Evolutionary conservation across 2,329 filamentous ascomycete species (phyloP).

Genomic region (Bipolaris oryzae): DNA sequence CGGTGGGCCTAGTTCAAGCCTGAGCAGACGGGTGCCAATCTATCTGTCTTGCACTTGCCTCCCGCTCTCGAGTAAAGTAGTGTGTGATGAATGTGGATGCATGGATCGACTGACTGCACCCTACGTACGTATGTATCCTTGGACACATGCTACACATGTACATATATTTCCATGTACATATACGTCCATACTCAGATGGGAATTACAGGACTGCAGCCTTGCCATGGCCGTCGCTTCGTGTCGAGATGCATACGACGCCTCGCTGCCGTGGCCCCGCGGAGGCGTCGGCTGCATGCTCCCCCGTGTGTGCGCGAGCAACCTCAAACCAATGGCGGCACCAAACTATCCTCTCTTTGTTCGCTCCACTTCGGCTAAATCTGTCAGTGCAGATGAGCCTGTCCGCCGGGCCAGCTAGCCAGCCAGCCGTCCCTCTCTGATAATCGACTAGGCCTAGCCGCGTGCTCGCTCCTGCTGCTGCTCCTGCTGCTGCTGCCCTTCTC

Average conservation of each 20-base stretch:
- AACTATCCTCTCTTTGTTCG: constrained; percentile 17
- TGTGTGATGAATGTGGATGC: no score
- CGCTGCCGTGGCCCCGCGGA: constrained; percentile 5
- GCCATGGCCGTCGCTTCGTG: background rate
- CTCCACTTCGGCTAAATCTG: constrained; percentile 21
- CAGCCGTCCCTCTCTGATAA: constrained; percentile 16
- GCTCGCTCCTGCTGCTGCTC: constrained; percentile 12
- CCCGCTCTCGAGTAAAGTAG: background rate
- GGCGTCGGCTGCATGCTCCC: constrained; percentile 11
- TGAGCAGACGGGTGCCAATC: constrained; percentile 13
- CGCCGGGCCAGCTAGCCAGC: constrained; percentile 17
- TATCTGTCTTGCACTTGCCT: constrained; percentile 9
- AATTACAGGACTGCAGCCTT: background rate
- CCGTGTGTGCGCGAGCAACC: constrained; percentile 12
- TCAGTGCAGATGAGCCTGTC: constrained; percentile 18
- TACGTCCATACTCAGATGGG: no score
- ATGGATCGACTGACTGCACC: background rate
- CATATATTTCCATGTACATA: background rate
- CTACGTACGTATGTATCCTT: background rate
- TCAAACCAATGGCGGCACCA: constrained; percentile 6
- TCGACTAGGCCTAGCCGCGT: background rate
- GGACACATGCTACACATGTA: background rate
- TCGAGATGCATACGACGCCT: background rate
- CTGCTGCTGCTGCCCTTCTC: constrained; percentile 8
- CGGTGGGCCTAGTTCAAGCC: constrained; percentile 7